Evolutionary conservation across 768 basidiomycete genomes (phyloP).

Genomic region (Termitomyces sp.): DNA sequence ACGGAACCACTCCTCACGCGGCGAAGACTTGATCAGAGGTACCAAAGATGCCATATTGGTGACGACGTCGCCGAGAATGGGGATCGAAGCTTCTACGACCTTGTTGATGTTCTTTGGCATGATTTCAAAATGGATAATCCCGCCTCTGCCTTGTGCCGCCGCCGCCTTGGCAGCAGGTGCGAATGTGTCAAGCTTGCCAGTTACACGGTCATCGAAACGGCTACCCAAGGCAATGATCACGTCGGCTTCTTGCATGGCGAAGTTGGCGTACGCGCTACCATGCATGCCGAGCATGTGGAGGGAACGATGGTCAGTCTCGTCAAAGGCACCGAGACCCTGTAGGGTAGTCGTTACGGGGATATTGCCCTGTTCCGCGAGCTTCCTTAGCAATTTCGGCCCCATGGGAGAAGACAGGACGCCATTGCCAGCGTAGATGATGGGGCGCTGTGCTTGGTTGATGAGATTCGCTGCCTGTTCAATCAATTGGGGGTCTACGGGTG

Average conservation of each 20-base stretch:
- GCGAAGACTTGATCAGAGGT: constrained; percentile 61
- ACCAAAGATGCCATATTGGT: constrained; percentile 78
- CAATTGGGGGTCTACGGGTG: constrained; percentile 56
- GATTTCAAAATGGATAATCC: constrained; percentile 99
- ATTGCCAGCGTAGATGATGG: constrained; percentile 90
- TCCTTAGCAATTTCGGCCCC: constrained; percentile 77
- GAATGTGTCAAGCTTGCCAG: constrained; percentile 83
- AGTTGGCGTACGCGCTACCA: constrained; percentile 93
- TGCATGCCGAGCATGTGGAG: constrained; percentile 99
- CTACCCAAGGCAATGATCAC: constrained; percentile 96
- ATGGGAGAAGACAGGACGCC: constrained; percentile 79
- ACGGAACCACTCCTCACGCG: constrained; percentile 76
- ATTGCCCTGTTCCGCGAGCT: constrained; percentile 79
- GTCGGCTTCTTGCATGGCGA: constrained; percentile 97
- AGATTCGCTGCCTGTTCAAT: constrained; percentile 82
- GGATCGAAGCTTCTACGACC: constrained; percentile 91
- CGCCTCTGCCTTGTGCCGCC: constrained; percentile 79
- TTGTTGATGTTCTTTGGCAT: constrained; percentile 99
- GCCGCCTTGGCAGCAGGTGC: constrained; percentile 89
- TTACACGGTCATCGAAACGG: constrained; percentile 97
- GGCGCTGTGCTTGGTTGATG: constrained; percentile 89
- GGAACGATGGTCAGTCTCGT: constrained; percentile 81
- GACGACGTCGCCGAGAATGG: constrained; percentile 91
- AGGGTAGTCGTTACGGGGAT: constrained; percentile 97
- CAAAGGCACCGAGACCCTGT: constrained; percentile 93